phyloP scores from a whole-genome alignment of 2,329 filamentous ascomycete species.

The Talaromyces funiculosus region DNA sequence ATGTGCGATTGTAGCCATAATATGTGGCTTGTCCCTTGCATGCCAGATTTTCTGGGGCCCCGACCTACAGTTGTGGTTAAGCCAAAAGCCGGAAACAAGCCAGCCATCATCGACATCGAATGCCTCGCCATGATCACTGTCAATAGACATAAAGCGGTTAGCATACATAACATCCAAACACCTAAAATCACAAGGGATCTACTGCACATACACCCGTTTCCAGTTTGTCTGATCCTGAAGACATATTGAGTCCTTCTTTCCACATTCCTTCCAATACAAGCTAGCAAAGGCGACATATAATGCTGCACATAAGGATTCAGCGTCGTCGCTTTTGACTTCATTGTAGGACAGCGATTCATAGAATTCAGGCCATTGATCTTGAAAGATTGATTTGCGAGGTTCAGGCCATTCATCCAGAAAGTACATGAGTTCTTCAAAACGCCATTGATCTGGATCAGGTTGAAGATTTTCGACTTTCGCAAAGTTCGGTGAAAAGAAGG shows the following conservation, averaged over 20 bases:
- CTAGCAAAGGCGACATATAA: neutral
- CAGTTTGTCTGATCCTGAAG: neutral
- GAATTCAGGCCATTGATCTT: no score
- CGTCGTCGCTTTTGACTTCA: neutral
- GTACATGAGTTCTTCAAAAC: neutral
- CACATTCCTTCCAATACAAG: neutral
- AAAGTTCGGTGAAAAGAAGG: neutral
- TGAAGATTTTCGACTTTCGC: neutral
- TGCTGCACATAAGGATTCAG: neutral
- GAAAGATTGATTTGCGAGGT: neutral
- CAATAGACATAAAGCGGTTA: neutral
- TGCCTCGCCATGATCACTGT: neutral
- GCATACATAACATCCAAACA: neutral
- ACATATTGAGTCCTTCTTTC: neutral
- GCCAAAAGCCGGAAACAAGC: neutral
- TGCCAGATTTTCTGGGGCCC: neutral
- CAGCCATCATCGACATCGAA: neutral
- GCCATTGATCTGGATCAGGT: neutral
- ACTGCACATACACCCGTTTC: neutral
- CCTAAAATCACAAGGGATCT: no score
- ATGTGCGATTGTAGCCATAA: neutral
- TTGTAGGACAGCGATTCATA: neutral
- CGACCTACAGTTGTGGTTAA: neutral
- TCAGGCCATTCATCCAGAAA: neutral
- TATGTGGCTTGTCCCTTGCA: neutral